Conservation (phyloP, 345 rosid species). For the Syzygium jambos region DNA sequence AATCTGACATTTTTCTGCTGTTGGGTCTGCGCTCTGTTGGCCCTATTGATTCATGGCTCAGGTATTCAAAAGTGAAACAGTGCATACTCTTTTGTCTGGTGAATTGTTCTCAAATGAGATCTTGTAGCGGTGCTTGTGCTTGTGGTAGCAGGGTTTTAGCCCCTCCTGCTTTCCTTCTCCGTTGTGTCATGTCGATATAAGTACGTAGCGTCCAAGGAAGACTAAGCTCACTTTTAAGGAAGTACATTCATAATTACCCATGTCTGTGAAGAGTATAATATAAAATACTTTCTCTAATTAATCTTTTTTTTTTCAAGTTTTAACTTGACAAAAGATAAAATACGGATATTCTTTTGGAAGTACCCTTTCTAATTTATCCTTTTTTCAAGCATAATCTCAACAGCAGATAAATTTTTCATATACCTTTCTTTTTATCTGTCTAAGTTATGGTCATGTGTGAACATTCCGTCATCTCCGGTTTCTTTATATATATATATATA, state of each 20-base stretch:
- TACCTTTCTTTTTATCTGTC: background rate
- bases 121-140: background rate
- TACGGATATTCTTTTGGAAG: background rate
- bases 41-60: background rate
- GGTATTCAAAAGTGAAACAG: background rate
- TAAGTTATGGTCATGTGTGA: background rate
- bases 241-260: background rate
- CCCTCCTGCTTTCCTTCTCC: background rate
- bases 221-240: background rate
- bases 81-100: background rate
- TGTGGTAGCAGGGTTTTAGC: background rate
- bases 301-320: background rate
- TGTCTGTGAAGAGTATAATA: background rate
- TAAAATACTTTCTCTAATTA: background rate
- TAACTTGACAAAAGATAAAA: background rate
- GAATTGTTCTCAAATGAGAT: background rate
- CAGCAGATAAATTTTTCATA: background rate
- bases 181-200: background rate
- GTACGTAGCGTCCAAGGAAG: background rate
- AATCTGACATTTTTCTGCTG: background rate
- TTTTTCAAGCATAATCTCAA: background rate
- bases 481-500: background rate
- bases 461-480: background rate
- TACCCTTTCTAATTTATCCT: background rate
- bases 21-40: background rate